Conservation (phyloP, 495 filamentous ascomycete genomes). For the Penicillium riverlandense region DNA sequence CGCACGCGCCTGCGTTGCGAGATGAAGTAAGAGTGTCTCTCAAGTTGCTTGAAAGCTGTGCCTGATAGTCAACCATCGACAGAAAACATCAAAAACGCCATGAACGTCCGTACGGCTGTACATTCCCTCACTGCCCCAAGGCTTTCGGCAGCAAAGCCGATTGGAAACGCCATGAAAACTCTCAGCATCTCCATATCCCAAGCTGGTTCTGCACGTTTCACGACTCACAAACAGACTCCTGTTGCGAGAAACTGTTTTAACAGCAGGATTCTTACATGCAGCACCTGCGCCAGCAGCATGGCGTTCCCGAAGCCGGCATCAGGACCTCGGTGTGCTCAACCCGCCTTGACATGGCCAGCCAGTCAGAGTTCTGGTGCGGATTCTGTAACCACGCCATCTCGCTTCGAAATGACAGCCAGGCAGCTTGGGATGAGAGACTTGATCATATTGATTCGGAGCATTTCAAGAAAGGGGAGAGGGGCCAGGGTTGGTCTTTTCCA, state of each 20-base stretch:
- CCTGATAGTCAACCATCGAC: not conserved
- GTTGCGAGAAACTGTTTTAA: constrained; percentile 55
- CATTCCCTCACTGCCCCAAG: constrained; percentile 64
- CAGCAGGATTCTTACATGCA: constrained; percentile 52
- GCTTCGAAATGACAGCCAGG: constrained; percentile 45
- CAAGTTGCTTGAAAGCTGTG: not conserved
- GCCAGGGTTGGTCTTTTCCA: constrained; percentile 41
- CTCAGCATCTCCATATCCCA: constrained; percentile 71
- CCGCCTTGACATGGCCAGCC: constrained; percentile 62
- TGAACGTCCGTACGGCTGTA: constrained; percentile 81
- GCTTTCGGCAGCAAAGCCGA: constrained; percentile 89
- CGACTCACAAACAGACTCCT: constrained; percentile 17
- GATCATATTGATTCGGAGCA: constrained; percentile 78
- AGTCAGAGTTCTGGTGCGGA: constrained; percentile 80
- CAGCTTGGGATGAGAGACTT: constrained; percentile 69
- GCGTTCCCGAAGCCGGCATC: constrained; percentile 29
- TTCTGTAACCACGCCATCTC: constrained; percentile 61
- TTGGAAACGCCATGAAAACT: constrained; percentile 94
- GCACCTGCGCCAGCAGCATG: constrained; percentile 52
- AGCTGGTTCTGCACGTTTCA: constrained; percentile 65
- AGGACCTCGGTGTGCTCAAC: constrained; percentile 41
- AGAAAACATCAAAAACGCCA: constrained; percentile 87
- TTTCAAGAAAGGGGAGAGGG: constrained; percentile 48
- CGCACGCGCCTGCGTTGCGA: constrained; percentile 55
- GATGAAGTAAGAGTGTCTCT: constrained; percentile 51